Base-by-base conservation (phyloP, 176 grass and related monocot species). In the Oryza coarctata region DNA sequence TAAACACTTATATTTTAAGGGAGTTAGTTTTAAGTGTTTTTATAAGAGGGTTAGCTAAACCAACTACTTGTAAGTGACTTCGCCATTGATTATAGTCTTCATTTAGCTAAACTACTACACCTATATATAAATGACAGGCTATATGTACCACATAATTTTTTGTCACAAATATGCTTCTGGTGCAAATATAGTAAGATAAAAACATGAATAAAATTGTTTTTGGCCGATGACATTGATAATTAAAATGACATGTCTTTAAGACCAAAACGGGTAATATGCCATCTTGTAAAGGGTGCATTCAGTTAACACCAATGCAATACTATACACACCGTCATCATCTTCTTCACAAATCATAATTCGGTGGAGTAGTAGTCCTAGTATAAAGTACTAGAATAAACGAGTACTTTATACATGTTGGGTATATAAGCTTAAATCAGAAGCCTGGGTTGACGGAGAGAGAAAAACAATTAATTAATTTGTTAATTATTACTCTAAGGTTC, bases 1-100 rank as follows among this genome's bases (percentile, higher is more conserved):
- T n/a, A n/a, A n/a, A n/a, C n/a, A n/a, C n/a, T n/a, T n/a, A 11
- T 39, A 10, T 39, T 39, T 10, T 10, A 3, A 2, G 1, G 0
- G 38, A 39, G 38, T 39, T 39, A 2, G 9, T 39, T 39, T 39
- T 39, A 10, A 10, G 38, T 10, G 2, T 39, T 38, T 39, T 39
- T 39, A 7, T 10, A 39, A 9, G 0, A 2, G 50, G 18, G 18
- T 55, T 55, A 55, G 20, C 6, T 55, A 6, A 55, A 22, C 50
- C 18, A n/a, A 55, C 18, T 0, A 0, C 9, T 17, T n/a, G 1
- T 20, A 1, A 5, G 5, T 55, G 20, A 4, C 7, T 15, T 0
- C 1, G 1, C 0, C 0, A 4, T 18, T 55, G n/a, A 8, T 22
- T 55, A 1, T 55, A 55, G 6, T 55, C 1, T 55, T 55, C 4